These are phyloP conservation scores for Coemansia sp. DNA, from an alignment of 192 early-diverging fungal species.

Conservation along the genomic window DNA sequence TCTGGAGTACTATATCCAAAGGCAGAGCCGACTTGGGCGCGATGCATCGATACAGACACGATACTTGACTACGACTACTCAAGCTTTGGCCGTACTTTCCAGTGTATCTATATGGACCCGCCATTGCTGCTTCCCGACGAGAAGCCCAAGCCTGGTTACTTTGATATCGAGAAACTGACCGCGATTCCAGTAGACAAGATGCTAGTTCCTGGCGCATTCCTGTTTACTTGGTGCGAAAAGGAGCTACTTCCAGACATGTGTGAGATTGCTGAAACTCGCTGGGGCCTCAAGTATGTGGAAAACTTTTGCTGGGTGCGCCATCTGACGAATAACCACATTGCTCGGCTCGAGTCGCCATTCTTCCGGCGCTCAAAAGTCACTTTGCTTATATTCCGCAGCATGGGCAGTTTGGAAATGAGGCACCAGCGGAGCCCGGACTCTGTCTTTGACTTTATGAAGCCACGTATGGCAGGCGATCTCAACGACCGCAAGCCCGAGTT, in stretches of 20 bases:
- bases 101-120: conserved; percentile 89
- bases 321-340: conserved; percentile 79
- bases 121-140: conserved; percentile 63
- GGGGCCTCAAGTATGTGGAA: conserved; percentile 93
- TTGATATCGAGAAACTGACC: conserved; percentile 30
- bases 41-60: conserved; percentile 26
- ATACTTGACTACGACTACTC: conserved; percentile 40
- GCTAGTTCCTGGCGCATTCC: conserved; percentile 76
- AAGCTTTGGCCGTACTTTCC: conserved; percentile 68
- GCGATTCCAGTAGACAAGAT: conserved; percentile 56
- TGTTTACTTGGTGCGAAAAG: conserved; percentile 96
- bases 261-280: conserved; percentile 61
- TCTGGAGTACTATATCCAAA: conserved; percentile 44
- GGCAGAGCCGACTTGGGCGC: conserved; percentile 29
- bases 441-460: conserved; percentile 93
- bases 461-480: conserved; percentile 54
- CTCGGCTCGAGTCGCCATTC: conserved; percentile 63
- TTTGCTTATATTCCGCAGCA: conserved; percentile 85
- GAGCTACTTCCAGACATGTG: conserved; percentile 84
- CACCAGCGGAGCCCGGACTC: conserved; percentile 95
- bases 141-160: conserved; percentile 30
- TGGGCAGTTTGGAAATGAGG: conserved; percentile 84
- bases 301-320: conserved; percentile 97
- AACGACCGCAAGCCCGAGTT: conserved; percentile 76
- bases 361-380: conserved; percentile 88